Evolutionary conservation across 23 red algal genomes (phyloP).

Genomic region (Gracilariopsis chorda): DNA sequence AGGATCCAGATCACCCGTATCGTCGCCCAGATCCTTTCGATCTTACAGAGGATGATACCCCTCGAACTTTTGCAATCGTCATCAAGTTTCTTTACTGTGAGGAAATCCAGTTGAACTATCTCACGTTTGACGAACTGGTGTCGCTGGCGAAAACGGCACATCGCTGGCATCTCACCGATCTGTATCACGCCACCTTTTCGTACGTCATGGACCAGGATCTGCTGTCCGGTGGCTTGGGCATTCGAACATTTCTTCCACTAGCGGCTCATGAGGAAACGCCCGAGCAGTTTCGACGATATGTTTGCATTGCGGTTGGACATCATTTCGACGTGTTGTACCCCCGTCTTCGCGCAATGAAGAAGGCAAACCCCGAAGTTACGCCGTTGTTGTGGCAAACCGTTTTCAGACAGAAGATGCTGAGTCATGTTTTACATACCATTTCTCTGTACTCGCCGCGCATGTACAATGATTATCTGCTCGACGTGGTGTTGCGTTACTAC

Average conservation of each 20-base stretch:
- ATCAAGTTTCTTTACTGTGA: constrained; percentile 66
- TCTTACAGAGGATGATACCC: constrained; percentile 25
- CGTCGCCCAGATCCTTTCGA: not conserved
- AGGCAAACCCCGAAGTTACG: not conserved
- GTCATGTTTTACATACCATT: constrained; percentile 40
- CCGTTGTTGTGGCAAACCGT: constrained; percentile 23
- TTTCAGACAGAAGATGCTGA: constrained; percentile 40
- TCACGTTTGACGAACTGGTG: constrained; percentile 57
- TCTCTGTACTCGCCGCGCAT: constrained; percentile 7
- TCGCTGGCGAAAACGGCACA: constrained; percentile 26
- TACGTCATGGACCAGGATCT: constrained; percentile 66
- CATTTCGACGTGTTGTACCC: constrained; percentile 59
- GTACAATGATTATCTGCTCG: constrained; percentile 42
- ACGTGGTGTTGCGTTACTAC: constrained; percentile 28
- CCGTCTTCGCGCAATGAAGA: not conserved
- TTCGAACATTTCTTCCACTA: constrained; percentile 59
- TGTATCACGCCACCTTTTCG: constrained; percentile 58
- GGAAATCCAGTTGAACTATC: constrained; percentile 50
- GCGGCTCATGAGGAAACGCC: constrained; percentile 43
- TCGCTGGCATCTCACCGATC: constrained; percentile 48
- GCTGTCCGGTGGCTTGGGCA: constrained; percentile 47
- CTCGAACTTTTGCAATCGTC: constrained; percentile 45
- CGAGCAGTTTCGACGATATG: constrained; percentile 45
- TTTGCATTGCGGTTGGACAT: constrained; percentile 64
- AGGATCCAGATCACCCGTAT: constrained; percentile 4